Evolutionary conservation across 2,329 filamentous ascomycete genomes (phyloP).

Genomic region (Blastomyces emzantsi): DNA sequence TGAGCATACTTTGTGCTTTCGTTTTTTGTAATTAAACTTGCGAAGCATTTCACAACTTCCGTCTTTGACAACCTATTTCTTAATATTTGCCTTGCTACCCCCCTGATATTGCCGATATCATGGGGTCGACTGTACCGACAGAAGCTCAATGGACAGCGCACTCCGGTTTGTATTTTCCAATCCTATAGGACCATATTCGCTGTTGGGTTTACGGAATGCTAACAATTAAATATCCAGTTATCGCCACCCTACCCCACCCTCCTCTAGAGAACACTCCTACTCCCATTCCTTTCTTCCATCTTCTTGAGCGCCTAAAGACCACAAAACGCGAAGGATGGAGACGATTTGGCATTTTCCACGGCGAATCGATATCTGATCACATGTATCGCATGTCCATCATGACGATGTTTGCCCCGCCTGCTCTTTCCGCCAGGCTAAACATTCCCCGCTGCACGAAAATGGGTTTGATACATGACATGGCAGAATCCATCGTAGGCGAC

Average conservation of each 20-base stretch:
- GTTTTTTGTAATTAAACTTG: not conserved
- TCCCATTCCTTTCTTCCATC: constrained; percentile 85
- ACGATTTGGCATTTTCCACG: constrained; percentile 64
- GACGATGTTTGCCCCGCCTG: constrained; percentile 77
- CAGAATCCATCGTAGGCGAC: constrained; percentile 87
- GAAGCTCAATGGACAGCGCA: constrained; percentile 29
- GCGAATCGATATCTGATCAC: constrained; percentile 93
- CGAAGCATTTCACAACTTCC: not conserved
- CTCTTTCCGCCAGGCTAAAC: constrained; percentile 63
- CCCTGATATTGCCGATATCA: constrained; percentile 4
- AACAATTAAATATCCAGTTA: constrained; percentile 39
- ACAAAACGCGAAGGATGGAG: constrained; percentile 95
- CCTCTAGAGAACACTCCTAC: constrained; percentile 55
- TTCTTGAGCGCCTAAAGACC: constrained; percentile 89
- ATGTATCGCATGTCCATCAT: constrained; percentile 99
- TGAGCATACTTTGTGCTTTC: not conserved
- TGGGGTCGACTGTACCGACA: constrained; percentile 12
- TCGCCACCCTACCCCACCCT: constrained; percentile 55
- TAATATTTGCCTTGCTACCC: too few species aligned
- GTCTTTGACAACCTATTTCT: not conserved
- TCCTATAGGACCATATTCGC: not conserved
- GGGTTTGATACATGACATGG: constrained; percentile 97
- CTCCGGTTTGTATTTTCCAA: constrained; percentile 22
- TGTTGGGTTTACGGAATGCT: constrained; percentile 7
- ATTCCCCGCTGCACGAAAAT: constrained; percentile 82